Evolutionary conservation across 2,329 filamentous ascomycete genomes (phyloP).

Genomic region (Lachnellula occidentalis): DNA sequence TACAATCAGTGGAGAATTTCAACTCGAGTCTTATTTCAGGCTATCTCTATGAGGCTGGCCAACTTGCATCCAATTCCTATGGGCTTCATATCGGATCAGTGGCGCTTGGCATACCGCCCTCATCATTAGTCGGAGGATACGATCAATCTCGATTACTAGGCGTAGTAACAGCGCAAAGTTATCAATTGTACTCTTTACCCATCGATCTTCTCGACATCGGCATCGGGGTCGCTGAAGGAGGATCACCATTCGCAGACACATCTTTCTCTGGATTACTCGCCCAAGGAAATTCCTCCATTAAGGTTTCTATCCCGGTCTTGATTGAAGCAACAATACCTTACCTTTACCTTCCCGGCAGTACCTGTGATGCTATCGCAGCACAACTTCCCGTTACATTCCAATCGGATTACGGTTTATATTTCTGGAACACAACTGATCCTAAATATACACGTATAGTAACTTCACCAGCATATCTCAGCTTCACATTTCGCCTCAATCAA

Average conservation of each 20-base stretch:
- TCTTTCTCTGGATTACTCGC: constrained; percentile 13
- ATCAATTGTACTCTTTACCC: constrained; percentile 6
- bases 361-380: constrained; percentile 31
- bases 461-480: constrained; percentile 33
- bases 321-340: constrained; percentile 25
- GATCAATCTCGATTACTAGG: constrained; percentile 15
- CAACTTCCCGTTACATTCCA: constrained; percentile 29
- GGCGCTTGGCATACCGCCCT: constrained; percentile 9
- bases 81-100: constrained; percentile 20
- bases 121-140: constrained; percentile 19
- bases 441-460: constrained; percentile 28
- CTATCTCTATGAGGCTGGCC: constrained; percentile 2
- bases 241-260: constrained; percentile 12
- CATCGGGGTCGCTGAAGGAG: constrained; percentile 15
- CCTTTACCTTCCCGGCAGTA: constrained; percentile 30
- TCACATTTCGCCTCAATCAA: constrained; percentile 28
- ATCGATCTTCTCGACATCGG: constrained; percentile 20
- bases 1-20: neutral
- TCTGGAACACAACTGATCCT: constrained; percentile 29
- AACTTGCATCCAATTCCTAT: constrained; percentile 17
- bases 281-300: constrained; percentile 11
- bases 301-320: neutral
- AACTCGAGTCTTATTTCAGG: constrained; percentile 12
- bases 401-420: constrained; percentile 27
- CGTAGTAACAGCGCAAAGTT: constrained; percentile 6